Evolutionary conservation across 2,329 filamentous ascomycete genomes (phyloP).

Genomic region (Verticillium isaacii): DNA sequence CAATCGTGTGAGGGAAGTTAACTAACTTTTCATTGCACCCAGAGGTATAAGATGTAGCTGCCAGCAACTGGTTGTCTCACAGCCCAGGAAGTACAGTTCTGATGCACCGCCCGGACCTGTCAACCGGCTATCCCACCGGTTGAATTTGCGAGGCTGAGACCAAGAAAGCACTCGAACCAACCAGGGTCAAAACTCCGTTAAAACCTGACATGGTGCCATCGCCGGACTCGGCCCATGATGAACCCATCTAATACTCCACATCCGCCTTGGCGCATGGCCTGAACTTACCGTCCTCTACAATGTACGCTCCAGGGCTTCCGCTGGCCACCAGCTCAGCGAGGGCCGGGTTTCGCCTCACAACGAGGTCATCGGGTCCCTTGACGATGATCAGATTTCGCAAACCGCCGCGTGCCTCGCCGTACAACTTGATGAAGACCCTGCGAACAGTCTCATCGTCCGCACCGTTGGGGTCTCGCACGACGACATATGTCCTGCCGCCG

Average conservation of each 20-base stretch:
- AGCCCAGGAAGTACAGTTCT: too few relatives aligned
- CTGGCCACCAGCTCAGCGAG: conserved; percentile 12
- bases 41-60: too few relatives aligned
- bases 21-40: too few relatives aligned
- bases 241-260: conserved; percentile 3
- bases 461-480: conserved; percentile 12
- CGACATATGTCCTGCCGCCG: conserved; percentile 47
- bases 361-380: conserved; percentile 11
- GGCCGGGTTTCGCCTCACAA: conserved; percentile 16
- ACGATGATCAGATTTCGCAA: conserved; percentile 20
- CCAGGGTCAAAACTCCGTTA: too few relatives aligned
- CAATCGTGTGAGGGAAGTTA: too few relatives aligned
- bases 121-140: too few relatives aligned
- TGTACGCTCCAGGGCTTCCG: conserved; percentile 13
- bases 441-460: conserved; percentile 7
- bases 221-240: too few relatives aligned
- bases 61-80: too few relatives aligned
- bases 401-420: conserved; percentile 20
- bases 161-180: too few relatives aligned
- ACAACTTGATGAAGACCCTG: conserved; percentile 12
- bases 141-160: too few relatives aligned
- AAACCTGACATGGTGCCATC: too few relatives aligned
- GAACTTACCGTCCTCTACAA: conserved; percentile 15
- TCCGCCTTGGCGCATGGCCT: conserved; percentile 13
- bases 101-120: too few relatives aligned